phyloP scores from a whole-genome alignment of 2,329 filamentous ascomycete species.

The Diaporthe capsici region DNA sequence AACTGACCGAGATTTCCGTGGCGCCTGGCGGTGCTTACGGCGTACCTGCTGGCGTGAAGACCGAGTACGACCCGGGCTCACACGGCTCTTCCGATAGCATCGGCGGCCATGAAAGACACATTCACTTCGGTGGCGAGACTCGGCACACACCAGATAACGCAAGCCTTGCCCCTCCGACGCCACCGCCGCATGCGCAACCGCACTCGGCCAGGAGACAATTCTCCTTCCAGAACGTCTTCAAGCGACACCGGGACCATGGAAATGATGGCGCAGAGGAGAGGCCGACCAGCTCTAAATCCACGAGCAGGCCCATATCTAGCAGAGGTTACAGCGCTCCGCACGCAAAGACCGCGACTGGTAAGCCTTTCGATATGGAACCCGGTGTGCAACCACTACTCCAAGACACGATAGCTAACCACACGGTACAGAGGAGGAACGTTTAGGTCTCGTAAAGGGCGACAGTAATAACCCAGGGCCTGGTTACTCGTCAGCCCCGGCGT shows the following conservation, averaged over 20 bases:
- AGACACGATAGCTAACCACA: background rate
- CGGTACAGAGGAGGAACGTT: conserved; percentile 79
- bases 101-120: conserved; percentile 56
- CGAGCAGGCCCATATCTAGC: conserved; percentile 52
- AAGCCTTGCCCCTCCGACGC: conserved; percentile 68
- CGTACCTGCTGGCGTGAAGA: conserved; percentile 58
- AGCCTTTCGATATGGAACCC: background rate
- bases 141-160: conserved; percentile 54
- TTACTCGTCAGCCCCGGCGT: conserved; percentile 48
- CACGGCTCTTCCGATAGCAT: conserved; percentile 62
- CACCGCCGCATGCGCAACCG: conserved; percentile 60
- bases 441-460: conserved; percentile 87
- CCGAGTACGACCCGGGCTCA: conserved; percentile 56
- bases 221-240: conserved; percentile 91
- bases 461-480: conserved; percentile 65
- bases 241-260: conserved; percentile 59
- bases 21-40: conserved; percentile 63
- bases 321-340: conserved; percentile 59
- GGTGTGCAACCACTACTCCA: too few relatives aligned
- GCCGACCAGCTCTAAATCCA: conserved; percentile 49
- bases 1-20: conserved; percentile 72
- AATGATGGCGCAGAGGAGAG: conserved; percentile 44
- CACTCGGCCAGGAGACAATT: conserved; percentile 82
- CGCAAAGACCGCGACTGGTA: conserved; percentile 68
- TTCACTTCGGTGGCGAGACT: conserved; percentile 61